Evolutionary conservation across 345 rosid genomes (phyloP), one percentile per base, ranked within the genome.

Genomic region (Firmiana major): DNA sequence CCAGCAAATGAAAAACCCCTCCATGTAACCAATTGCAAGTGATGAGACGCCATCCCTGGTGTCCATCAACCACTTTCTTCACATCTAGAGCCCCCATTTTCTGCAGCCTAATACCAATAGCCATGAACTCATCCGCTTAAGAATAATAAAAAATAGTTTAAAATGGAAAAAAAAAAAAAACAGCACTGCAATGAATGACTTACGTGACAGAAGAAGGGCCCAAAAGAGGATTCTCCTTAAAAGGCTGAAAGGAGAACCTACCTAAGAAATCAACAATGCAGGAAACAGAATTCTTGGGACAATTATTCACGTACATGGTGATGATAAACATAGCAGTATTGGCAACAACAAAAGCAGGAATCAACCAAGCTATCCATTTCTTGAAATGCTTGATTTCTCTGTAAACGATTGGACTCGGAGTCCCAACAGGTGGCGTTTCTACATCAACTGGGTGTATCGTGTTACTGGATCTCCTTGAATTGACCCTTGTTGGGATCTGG

Each of bases 1-100:
- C 97, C 54, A 92, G 65, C 31, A 95, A 58, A 79, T 95, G 99
- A 76, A 93, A 87, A 86, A 93, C 88, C 64, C 99, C 98, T 63
- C 84, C 98, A 59, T 94, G 98, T 83, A 94, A 78, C 98, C 97
- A 94, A 40, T 88, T 91, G 84, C 97, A 93, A 77, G 92, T 84
- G 77, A 93, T 75, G 43, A 94, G 87, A 67, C 94, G 95, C 97
- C 98, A 94, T 69, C 92, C 97, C 73, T 90, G 88, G 79, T 91
- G 83, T 60, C 79, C 62, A 36, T 90, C 80, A 26, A 93, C 90
- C 74, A 94, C 97, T 86, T 73, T 90, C 22, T 19, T 75, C 3
- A 87, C 94, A 79, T 83, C 83, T 5, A 94, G 79, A 42, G 90
- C 98, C n/a, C 98, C 99, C 91, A 95, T 84, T 81, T 88, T 88